Conservation (phyloP, 768 basidiomycete genomes). For the Melanogaster broomeanus region DNA sequence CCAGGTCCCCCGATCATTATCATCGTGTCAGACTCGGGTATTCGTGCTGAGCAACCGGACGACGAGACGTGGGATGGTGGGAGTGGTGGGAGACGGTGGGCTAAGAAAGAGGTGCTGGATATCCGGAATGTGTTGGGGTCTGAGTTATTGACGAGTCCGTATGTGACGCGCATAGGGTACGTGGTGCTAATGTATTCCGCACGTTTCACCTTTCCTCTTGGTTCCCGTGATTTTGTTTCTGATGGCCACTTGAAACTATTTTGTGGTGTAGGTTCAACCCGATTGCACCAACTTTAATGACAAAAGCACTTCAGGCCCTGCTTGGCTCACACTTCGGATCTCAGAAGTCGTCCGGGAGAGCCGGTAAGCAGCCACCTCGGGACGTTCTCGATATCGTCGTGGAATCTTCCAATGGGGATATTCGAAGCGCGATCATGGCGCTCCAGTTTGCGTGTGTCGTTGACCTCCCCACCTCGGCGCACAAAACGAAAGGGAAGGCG, state of each 20-base stretch:
- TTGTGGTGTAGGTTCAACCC: slow-evolving; percentile 75
- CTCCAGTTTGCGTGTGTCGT: slow-evolving; percentile 80
- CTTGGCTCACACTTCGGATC: slow-evolving; percentile 49
- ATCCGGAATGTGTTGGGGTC: slow-evolving; percentile 70
- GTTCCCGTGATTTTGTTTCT: neutral
- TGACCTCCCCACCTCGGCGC: slow-evolving; percentile 23
- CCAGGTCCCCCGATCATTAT: slow-evolving; percentile 68
- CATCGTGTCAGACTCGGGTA: slow-evolving; percentile 80
- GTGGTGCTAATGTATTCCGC: slow-evolving; percentile 19
- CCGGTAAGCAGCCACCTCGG: slow-evolving; percentile 48
- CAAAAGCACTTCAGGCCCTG: slow-evolving; percentile 70
- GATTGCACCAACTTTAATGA: slow-evolving; percentile 84
- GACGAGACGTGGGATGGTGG: slow-evolving; percentile 50
- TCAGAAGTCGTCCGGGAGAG: slow-evolving; percentile 5
- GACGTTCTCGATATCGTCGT: slow-evolving; percentile 77
- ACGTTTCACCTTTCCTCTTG: neutral
- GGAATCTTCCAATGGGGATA: slow-evolving; percentile 84
- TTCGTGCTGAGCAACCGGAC: slow-evolving; percentile 63
- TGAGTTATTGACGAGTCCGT: slow-evolving; percentile 68
- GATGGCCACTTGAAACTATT: neutral
- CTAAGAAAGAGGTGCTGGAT: slow-evolving; percentile 59
- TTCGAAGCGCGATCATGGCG: slow-evolving; percentile 91
- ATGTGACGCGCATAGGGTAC: slow-evolving; percentile 79
- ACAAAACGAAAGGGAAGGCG: slow-evolving; percentile 24
- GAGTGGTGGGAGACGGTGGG: slow-evolving; percentile 43